phyloP scores from a whole-genome alignment of 148 eudicot genomes.

The Arbutus unedo region DNA sequence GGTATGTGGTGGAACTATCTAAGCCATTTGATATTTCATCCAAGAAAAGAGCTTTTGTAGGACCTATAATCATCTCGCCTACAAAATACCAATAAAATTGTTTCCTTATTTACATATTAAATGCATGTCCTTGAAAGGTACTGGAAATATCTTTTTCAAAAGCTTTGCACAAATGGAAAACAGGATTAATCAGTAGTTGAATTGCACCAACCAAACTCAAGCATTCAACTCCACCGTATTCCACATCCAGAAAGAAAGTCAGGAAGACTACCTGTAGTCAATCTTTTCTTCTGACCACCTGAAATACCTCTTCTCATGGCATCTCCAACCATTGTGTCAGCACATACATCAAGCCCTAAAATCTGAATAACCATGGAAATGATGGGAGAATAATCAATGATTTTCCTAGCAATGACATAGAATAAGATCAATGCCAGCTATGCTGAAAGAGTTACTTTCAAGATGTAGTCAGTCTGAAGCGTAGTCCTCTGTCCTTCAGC shows the following conservation, averaged over 20 bases:
- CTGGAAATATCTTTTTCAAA: background rate
- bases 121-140: background rate
- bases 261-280: slow-evolving; percentile 55
- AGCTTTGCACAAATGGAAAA: background rate
- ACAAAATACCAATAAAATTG: slow-evolving; percentile 5
- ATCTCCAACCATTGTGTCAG: slow-evolving; percentile 70
- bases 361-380: slow-evolving; percentile 36
- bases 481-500: slow-evolving; percentile 60
- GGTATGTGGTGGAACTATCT: slow-evolving; percentile 82
- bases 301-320: slow-evolving; percentile 82
- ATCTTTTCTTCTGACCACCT: slow-evolving; percentile 82
- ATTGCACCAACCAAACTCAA: background rate
- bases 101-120: background rate
- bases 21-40: slow-evolving; percentile 95
- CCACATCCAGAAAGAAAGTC: background rate
- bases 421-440: background rate
- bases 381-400: slow-evolving; percentile 6
- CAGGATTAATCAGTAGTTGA: background rate
- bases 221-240: background rate
- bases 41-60: slow-evolving; percentile 70
- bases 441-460: slow-evolving; percentile 48
- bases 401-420: background rate
- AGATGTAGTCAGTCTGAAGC: slow-evolving; percentile 75
- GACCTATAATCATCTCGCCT: slow-evolving; percentile 93
- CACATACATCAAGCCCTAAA: slow-evolving; percentile 75